phyloP scores from a whole-genome alignment of 2,329 filamentous ascomycete genomes.

The Camillea tinctor region DNA sequence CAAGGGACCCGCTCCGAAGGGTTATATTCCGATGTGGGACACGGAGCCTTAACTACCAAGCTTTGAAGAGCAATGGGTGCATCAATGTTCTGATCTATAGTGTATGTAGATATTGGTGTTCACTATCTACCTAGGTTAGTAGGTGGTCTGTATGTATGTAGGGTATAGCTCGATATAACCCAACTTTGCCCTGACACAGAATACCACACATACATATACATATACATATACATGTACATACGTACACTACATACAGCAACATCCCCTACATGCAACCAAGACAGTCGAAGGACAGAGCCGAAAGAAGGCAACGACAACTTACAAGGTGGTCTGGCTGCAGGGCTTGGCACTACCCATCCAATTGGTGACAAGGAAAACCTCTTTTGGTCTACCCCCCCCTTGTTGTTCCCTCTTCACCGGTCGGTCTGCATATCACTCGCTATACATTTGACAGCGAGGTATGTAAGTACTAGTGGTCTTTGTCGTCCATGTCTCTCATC shows the following conservation, averaged over 20 bases:
- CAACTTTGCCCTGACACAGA: neutral
- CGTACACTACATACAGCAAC: neutral
- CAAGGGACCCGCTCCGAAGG: neutral
- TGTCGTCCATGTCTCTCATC: neutral
- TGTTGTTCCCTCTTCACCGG: constrained; percentile 22
- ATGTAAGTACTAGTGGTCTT: too few species aligned
- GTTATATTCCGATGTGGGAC: neutral
- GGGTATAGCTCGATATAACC: neutral
- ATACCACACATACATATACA: neutral
- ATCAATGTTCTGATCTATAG: neutral
- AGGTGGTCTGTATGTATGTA: too few species aligned
- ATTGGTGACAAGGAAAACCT: constrained; percentile 7
- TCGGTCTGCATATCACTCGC: constrained; percentile 18
- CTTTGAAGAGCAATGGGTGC: neutral
- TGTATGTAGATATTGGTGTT: neutral
- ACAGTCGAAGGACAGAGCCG: neutral
- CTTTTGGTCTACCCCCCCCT: constrained; percentile 11
- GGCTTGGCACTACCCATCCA: constrained; percentile 11
- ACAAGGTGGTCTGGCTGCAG: constrained; percentile 11
- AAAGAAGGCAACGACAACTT: neutral
- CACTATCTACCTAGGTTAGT: too few species aligned
- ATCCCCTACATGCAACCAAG: neutral
- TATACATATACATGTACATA: neutral
- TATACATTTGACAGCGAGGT: constrained; percentile 1
- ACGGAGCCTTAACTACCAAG: neutral